Evolutionary conservation across 805 yeast genomes (phyloP).

Genomic region (Saturnispora dispora): DNA sequence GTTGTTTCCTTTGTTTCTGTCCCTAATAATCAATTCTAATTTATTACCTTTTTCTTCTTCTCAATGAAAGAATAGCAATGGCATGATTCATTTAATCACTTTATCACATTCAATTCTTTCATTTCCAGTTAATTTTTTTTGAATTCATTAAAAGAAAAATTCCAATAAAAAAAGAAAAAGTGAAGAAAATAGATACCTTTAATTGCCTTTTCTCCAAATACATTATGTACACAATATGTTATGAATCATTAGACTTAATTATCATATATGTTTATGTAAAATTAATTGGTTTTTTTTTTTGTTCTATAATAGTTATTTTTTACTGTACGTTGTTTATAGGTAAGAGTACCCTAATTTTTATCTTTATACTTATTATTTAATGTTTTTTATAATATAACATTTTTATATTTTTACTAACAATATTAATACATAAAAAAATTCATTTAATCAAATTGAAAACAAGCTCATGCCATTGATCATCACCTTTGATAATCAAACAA

Average conservation of each 20-base stretch:
- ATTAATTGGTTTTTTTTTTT: background rate
- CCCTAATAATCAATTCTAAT: background rate
- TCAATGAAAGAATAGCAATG: background rate
- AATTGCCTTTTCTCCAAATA: background rate
- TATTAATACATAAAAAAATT: background rate
- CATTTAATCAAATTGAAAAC: background rate
- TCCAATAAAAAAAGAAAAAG: background rate
- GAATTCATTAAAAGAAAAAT: background rate
- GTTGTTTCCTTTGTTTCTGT: background rate
- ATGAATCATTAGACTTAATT: background rate
- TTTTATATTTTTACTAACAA: background rate
- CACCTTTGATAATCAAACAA: background rate
- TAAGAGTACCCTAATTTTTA: background rate
- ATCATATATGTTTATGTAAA: background rate
- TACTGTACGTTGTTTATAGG: background rate
- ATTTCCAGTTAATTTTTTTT: no score
- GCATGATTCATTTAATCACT: background rate
- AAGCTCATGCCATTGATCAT: conserved; percentile 8
- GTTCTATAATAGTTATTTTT: background rate
- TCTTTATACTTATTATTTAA: background rate
- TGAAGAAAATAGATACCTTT: background rate
- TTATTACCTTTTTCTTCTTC: background rate
- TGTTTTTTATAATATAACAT: background rate
- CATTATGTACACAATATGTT: background rate
- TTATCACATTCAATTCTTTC: background rate